Evolutionary conservation across 192 early-diverging fungal species (phyloP).

Genomic region (Mortierella antarctica): DNA sequence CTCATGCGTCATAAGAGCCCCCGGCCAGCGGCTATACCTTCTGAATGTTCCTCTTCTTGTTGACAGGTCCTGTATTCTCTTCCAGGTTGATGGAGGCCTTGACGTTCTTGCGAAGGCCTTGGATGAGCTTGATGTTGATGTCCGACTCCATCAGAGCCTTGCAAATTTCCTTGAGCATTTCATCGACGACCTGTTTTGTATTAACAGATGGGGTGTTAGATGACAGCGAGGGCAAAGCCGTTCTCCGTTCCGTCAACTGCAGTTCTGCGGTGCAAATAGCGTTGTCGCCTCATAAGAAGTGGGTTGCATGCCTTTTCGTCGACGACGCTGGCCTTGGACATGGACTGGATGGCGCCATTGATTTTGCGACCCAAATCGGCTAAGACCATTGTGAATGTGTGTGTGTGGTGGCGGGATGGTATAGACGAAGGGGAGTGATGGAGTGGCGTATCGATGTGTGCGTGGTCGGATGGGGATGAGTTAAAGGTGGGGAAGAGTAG

Average conservation of each 20-base stretch:
- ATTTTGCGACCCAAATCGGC: slow-evolving; percentile 92
- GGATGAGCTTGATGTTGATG: slow-evolving; percentile 90
- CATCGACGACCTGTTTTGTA: slow-evolving; percentile 69
- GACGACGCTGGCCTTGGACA: slow-evolving; percentile 87
- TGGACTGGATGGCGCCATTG: slow-evolving; percentile 81
- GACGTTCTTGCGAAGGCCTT: slow-evolving; percentile 86
- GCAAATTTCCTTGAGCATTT: slow-evolving; percentile 86
- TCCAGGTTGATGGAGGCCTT: slow-evolving; percentile 84
- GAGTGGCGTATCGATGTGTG: neutral
- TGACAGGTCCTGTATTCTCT: slow-evolving; percentile 82
- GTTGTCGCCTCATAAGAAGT: neutral
- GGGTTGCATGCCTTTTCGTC: slow-evolving; percentile 79
- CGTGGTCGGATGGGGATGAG: neutral
- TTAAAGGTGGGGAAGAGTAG: too few species aligned
- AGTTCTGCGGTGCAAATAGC: neutral
- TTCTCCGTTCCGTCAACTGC: neutral
- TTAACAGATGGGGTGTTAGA: neutral
- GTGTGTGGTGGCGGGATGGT: neutral
- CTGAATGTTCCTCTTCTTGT: slow-evolving; percentile 90
- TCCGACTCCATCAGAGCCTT: slow-evolving; percentile 90
- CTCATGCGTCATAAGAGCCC: neutral
- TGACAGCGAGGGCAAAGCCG: neutral
- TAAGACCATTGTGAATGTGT: slow-evolving; percentile 75
- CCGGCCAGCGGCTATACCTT: slow-evolving; percentile 55
- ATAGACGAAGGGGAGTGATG: neutral